These are phyloP conservation scores for Boletellus deceptivus DNA, from an alignment of 1,284 basidiomycete species.

Conservation along the genomic window DNA sequence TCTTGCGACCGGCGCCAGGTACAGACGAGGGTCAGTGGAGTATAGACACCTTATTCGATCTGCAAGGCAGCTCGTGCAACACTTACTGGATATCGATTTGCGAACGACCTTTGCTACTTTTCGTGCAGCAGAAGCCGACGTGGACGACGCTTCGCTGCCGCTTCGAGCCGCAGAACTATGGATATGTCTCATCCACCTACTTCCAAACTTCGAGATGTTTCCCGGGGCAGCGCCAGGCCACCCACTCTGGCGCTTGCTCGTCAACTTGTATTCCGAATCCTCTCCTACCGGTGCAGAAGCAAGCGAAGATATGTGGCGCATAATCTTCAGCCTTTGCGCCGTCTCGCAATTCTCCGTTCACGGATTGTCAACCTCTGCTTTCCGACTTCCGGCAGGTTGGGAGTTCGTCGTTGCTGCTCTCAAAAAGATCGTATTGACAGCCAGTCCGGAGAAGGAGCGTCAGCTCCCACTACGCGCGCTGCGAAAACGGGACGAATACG, in stretches of 20 bases:
- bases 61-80: conserved; percentile 41
- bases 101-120: conserved; percentile 46
- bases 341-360: conserved; percentile 77
- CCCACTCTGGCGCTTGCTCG: conserved; percentile 49
- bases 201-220: conserved; percentile 23
- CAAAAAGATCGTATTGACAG: conserved; percentile 55
- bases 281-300: conserved; percentile 43
- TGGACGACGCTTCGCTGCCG: conserved; percentile 34
- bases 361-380: conserved; percentile 53
- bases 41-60: conserved; percentile 28
- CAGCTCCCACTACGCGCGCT: conserved; percentile 41
- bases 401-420: conserved; percentile 58
- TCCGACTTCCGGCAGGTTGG: conserved; percentile 67
- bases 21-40: conserved; percentile 26
- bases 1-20: conserved; percentile 27
- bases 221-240: conserved; percentile 27
- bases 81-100: conserved; percentile 56
- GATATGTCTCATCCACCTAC: conserved; percentile 70
- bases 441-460: conserved; percentile 50
- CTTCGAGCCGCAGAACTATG: conserved; percentile 64
- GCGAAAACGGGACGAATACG: conserved; percentile 71
- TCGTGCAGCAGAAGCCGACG: conserved; percentile 34
- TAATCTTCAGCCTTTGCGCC: conserved; percentile 67
- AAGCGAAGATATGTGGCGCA: conserved; percentile 74
- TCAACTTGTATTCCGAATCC: conserved; percentile 34